A percentile compares a stretch with the other conserved stretches of the same genome.
Conservation (phyloP, 352 stramenopile genomes). For the Blastocystis sp. region DNA sequence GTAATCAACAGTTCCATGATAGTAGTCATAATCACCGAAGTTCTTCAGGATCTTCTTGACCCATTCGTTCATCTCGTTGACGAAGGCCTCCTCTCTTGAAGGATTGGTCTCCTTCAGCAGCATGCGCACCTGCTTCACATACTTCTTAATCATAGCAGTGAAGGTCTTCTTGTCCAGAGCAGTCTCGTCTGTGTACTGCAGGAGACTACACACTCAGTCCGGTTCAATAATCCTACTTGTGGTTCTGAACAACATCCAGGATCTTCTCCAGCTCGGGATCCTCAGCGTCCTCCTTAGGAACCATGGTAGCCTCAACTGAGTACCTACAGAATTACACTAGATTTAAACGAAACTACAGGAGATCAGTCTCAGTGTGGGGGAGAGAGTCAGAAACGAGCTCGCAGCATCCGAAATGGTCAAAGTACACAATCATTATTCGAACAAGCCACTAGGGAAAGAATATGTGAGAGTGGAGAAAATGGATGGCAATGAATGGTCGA, state of each 20-base stretch:
- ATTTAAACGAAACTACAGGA: conserved; percentile 2
- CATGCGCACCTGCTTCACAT: conserved; percentile 63
- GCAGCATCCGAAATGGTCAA: conserved; percentile 61
- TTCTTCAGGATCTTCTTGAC: conserved; percentile 61
- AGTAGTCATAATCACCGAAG: conserved; percentile 63
- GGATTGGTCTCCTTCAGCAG: conserved; percentile 60
- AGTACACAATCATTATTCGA: conserved; percentile 55
- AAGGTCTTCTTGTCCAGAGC: conserved; percentile 63
- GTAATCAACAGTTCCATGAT: conserved; percentile 61
- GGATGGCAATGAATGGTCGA: conserved; percentile 36
- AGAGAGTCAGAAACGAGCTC: conserved; percentile 62
- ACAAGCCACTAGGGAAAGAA: neutral
- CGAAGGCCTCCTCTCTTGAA: conserved; percentile 55
- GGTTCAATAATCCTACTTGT: neutral
- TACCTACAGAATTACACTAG: conserved; percentile 27
- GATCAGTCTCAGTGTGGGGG: conserved; percentile 45
- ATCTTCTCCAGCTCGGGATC: conserved; percentile 60
- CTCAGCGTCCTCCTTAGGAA: conserved; percentile 62
- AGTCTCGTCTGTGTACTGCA: conserved; percentile 59
- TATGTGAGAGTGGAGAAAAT: neutral
- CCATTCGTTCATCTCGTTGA: conserved; percentile 63
- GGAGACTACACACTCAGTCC: neutral
- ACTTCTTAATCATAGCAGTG: conserved; percentile 63
- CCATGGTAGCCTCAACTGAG: conserved; percentile 58
- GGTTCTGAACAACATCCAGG: conserved; percentile 62